Evolutionary conservation across 495 filamentous ascomycete genomes (phyloP), one percentile per base, ranked within the genome.

Genomic region (Letharia lupina): DNA sequence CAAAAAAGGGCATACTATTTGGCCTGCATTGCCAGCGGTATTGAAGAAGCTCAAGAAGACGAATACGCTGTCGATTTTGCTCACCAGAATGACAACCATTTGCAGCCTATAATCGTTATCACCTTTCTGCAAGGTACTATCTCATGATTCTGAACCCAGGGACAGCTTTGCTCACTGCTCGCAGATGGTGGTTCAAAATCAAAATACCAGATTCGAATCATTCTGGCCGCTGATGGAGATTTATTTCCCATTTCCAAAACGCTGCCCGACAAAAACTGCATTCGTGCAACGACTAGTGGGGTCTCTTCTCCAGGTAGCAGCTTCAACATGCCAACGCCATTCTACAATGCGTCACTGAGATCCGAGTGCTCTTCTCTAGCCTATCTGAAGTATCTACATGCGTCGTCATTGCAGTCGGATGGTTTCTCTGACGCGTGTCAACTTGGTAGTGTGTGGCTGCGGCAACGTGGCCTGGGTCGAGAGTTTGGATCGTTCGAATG

Each of bases 401-500:
- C 79, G 18, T 76, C 84, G n/a, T 77, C 85, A 41, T 86, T 82
- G 64, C 82, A 83, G 62, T 92, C 89, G 69, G 76, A 83, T 31
- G 83, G 84, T 3, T 97, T 91, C 75, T 83, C 81, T 67, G 90
- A 96, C 71, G 89, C 91, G 13, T 95, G 90, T 72, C 80, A 94
- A 28, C 80, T 98, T 52, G 94, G 93, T 11, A 85, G 88, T 57
- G 83, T 88, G 58, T 98, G 94, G 94, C 78, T 98, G 42, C 86
- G 84, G 65, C 95, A 98, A 77, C 86, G 93, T 50, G 93, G 93
- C 0, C 88, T 96, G 70, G 77, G 81, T n/a, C 93, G 93, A 37
- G 94, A 95, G 2, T 97, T 98, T 75, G 94, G 94, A 23, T 84
- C 90, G 66, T 95, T 97, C 65, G 93, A 98, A 73, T 98, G 91